These are phyloP conservation scores for Phanerochaete sordida DNA, from an alignment of 768 basidiomycete genomes.

Conservation along the genomic window DNA sequence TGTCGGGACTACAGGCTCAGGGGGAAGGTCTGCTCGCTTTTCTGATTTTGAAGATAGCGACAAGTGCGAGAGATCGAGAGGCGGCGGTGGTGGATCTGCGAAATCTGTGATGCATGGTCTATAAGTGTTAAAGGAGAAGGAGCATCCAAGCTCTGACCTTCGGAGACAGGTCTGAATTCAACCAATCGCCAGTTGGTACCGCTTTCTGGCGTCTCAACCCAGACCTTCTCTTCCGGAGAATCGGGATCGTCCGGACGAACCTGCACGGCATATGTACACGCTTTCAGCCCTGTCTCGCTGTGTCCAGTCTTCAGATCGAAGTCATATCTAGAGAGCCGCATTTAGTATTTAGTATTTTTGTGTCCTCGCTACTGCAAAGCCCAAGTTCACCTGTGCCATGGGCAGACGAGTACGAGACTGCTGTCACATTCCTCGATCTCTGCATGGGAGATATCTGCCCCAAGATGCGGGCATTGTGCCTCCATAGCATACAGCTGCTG, in stretches of 20 bases:
- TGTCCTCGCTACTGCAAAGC: no score
- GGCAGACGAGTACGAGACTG: constrained; percentile 64
- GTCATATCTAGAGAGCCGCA: constrained; percentile 51
- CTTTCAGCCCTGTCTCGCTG: constrained; percentile 64
- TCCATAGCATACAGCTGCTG: constrained; percentile 75
- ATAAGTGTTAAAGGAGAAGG: not conserved
- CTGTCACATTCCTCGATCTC: constrained; percentile 69
- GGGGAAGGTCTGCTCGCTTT: constrained; percentile 3
- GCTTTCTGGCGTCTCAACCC: constrained; percentile 53
- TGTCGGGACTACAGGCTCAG: constrained; percentile 47
- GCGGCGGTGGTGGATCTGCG: constrained; percentile 57
- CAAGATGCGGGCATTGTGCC: constrained; percentile 75
- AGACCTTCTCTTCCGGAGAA: constrained; percentile 45
- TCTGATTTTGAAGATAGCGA: constrained; percentile 12
- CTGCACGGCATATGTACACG: constrained; percentile 64
- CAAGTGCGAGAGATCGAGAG: constrained; percentile 21
- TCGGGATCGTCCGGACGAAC: constrained; percentile 35
- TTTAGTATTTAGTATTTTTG: no score
- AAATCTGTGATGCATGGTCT: constrained; percentile 40
- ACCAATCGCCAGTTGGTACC: constrained; percentile 60
- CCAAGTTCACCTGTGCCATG: constrained; percentile 61
- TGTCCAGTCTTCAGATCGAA: constrained; percentile 68
- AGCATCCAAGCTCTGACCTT: constrained; percentile 39
- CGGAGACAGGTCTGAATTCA: constrained; percentile 68
- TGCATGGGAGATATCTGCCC: constrained; percentile 76